Percentiles rank a stretch among this genome's conserved stretches.
Evolutionary conservation across 345 rosid genomes (phyloP).

Genomic region (Litchi chinensis): DNA sequence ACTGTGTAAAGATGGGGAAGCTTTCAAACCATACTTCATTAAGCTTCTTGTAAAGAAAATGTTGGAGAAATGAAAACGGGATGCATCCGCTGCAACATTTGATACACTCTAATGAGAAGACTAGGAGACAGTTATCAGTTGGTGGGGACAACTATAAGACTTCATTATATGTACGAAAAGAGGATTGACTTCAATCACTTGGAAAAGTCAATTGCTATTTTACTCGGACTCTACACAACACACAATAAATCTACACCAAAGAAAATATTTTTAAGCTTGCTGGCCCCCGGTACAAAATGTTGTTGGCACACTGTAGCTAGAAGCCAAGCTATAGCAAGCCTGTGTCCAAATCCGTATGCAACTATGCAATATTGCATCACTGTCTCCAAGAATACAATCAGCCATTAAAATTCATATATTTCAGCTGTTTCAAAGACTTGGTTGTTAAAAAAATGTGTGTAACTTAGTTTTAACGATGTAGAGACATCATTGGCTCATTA

Average conservation of each 20-base stretch:
- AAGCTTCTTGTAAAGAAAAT: no score
- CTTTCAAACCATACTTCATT: no score
- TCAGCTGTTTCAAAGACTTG: neutral
- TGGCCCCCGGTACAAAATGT: neutral
- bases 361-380: neutral
- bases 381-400: neutral
- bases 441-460: neutral
- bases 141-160: neutral
- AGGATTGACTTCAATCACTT: no score
- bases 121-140: neutral
- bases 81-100: no score
- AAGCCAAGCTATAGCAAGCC: no score
- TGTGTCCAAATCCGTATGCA: no score
- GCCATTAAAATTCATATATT: no score
- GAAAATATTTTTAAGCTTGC: neutral
- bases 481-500: neutral
- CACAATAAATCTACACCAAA: no score
- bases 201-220: no score
- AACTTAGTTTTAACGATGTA: neutral
- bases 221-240: neutral
- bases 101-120: no score
- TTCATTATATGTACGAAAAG: no score
- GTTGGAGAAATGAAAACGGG: neutral
- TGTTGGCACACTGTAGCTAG: neutral
- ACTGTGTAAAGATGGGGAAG: no score